These are phyloP conservation scores for Phytopythium montanum DNA, from an alignment of 352 stramenopile species.

Conservation along the genomic window DNA sequence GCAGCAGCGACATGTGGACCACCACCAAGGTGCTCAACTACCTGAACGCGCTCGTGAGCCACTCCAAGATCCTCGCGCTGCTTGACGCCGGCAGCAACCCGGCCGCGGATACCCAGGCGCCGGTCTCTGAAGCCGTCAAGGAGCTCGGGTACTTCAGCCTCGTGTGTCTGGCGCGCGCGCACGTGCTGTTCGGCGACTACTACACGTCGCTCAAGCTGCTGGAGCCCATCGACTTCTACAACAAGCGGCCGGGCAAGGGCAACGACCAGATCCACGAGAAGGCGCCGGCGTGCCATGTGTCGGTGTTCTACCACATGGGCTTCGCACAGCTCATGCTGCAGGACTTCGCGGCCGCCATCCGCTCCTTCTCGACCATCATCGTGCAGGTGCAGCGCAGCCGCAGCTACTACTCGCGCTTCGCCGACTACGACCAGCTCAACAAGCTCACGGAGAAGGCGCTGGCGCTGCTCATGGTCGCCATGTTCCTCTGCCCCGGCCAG, in stretches of 20 bases:
- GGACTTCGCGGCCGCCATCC: slow-evolving; percentile 93
- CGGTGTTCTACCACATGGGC: slow-evolving; percentile 96
- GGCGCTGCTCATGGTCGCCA: slow-evolving; percentile 88
- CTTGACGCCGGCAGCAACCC: slow-evolving; percentile 52
- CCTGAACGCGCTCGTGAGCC: slow-evolving; percentile 90
- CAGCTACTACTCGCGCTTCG: slow-evolving; percentile 90
- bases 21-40: slow-evolving; percentile 95
- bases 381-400: slow-evolving; percentile 86
- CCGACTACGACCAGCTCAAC: slow-evolving; percentile 93
- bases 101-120: slow-evolving; percentile 14
- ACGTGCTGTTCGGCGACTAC: slow-evolving; percentile 98
- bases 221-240: slow-evolving; percentile 87
- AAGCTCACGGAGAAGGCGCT: slow-evolving; percentile 96
- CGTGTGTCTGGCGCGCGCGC: slow-evolving; percentile 91
- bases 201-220: slow-evolving; percentile 91
- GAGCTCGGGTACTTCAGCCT: slow-evolving; percentile 96
- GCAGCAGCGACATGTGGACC: slow-evolving; percentile 93
- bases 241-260: slow-evolving; percentile 74
- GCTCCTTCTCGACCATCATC: slow-evolving; percentile 88
- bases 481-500: slow-evolving; percentile 87
- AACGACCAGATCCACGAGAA: slow-evolving; percentile 87
- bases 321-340: slow-evolving; percentile 97
- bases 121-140: slow-evolving; percentile 74
- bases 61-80: slow-evolving; percentile 91
- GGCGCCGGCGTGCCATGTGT: slow-evolving; percentile 92